These are phyloP conservation scores for Tuber aestivum DNA, from an alignment of 495 filamentous ascomycete species.

Conservation along the genomic window DNA sequence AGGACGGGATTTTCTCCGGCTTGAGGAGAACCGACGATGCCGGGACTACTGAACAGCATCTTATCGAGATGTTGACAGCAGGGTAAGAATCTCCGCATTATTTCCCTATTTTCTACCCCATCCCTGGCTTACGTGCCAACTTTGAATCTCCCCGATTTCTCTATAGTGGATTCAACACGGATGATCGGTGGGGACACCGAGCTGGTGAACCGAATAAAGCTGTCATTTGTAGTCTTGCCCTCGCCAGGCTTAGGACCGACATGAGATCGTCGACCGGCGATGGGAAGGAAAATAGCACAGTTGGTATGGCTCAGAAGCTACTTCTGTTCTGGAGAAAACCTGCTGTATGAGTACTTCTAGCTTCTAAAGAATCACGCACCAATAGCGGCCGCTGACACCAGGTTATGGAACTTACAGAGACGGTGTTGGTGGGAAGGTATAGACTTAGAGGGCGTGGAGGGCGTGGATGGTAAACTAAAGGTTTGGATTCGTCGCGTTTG, in stretches of 20 bases:
- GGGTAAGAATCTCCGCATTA: constrained; percentile 56
- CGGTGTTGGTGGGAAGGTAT: constrained; percentile 99
- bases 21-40: constrained; percentile 89
- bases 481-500: constrained; percentile 97
- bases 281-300: constrained; percentile 64
- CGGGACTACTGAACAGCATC: constrained; percentile 93
- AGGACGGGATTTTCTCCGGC: constrained; percentile 95
- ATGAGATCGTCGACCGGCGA: constrained; percentile 69
- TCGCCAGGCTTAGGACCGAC: constrained; percentile 87
- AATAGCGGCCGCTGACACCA: constrained; percentile 9
- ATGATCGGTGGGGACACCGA: constrained; percentile 92
- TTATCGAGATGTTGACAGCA: constrained; percentile 99
- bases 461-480: constrained; percentile 85
- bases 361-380: neutral
- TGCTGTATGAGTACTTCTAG: constrained; percentile 46
- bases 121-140: neutral
- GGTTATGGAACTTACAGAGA: constrained; percentile 44
- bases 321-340: constrained; percentile 98
- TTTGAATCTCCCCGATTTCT: neutral
- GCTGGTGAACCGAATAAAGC: constrained; percentile 95
- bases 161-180: constrained; percentile 84
- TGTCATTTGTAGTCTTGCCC: constrained; percentile 90
- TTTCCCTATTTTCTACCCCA: neutral
- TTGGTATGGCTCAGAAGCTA: constrained; percentile 98
- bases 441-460: constrained; percentile 84